Evolutionary conservation across 225 moss, liverwort and hornwort species (phyloP).

Genomic region (Rhytidiadelphus loreus): DNA sequence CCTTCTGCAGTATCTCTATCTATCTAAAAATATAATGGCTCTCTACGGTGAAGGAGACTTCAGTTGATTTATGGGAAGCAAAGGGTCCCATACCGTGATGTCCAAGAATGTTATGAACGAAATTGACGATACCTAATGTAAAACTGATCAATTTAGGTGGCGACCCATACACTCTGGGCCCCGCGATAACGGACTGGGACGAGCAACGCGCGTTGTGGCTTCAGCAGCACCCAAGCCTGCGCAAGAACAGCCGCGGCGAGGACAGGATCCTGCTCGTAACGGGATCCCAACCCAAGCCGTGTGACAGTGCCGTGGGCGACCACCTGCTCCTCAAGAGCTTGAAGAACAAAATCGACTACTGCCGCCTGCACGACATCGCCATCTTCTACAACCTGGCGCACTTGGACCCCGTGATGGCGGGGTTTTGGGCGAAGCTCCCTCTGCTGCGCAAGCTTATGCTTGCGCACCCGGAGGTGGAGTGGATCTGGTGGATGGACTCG

Average conservation of each 20-base stretch:
- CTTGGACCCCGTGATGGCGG: conserved; percentile 36
- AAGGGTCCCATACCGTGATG: not conserved
- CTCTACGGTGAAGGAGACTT: not conserved
- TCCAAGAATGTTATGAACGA: not conserved
- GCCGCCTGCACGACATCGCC: conserved; percentile 23
- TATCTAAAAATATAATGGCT: too few relatives aligned
- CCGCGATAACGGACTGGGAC: conserved; percentile 16
- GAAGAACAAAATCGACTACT: conserved; percentile 47
- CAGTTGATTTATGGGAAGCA: not conserved
- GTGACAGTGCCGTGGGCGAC: conserved; percentile 33
- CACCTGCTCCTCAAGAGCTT: conserved; percentile 27
- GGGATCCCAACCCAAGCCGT: conserved; percentile 36
- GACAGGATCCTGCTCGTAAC: conserved; percentile 28
- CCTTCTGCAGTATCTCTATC: not conserved
- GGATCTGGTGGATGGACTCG: conserved; percentile 40
- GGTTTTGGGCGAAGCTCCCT: conserved; percentile 39
- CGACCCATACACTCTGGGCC: conserved; percentile 11
- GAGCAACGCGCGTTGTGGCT: conserved; percentile 18
- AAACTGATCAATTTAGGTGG: not conserved
- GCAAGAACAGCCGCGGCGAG: conserved; percentile 7
- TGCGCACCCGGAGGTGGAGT: conserved; percentile 22
- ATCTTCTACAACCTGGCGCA: conserved; percentile 46
- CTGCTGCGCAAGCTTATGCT: conserved; percentile 32
- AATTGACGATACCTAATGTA: not conserved
- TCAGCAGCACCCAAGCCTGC: not conserved